These are phyloP conservation scores for Boletus edulis DNA, from an alignment of 768 basidiomycete genomes.

Conservation along the genomic window DNA sequence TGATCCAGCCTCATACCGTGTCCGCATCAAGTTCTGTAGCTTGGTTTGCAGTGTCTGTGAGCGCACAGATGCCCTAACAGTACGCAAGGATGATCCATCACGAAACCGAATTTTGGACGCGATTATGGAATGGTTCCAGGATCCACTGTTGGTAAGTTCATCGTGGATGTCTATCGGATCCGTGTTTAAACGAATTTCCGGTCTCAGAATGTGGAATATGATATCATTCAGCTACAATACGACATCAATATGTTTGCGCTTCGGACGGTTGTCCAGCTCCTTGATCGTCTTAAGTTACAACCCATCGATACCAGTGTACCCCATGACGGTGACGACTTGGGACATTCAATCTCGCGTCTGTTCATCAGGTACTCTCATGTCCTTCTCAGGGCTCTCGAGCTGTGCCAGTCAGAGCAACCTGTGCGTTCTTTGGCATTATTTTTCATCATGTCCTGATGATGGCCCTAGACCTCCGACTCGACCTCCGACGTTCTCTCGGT, in stretches of 20 bases:
- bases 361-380: constrained; percentile 77
- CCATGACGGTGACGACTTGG: constrained; percentile 58
- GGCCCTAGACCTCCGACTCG: constrained; percentile 44
- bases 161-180: background rate
- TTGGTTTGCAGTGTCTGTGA: constrained; percentile 68
- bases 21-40: constrained; percentile 74
- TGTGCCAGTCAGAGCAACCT: constrained; percentile 44
- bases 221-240: constrained; percentile 38
- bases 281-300: constrained; percentile 72
- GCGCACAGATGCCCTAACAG: constrained; percentile 55
- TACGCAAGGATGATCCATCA: constrained; percentile 64
- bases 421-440: constrained; percentile 31
- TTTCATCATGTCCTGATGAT: constrained; percentile 3
- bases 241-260: constrained; percentile 77
- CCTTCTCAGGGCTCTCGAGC: constrained; percentile 59
- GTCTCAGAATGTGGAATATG: constrained; percentile 37
- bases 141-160: constrained; percentile 47
- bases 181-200: background rate
- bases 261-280: constrained; percentile 68
- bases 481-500: constrained; percentile 48
- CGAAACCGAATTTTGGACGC: constrained; percentile 74
- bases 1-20: constrained; percentile 52
- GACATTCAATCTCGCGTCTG: constrained; percentile 69
- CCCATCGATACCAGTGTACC: constrained; percentile 49
- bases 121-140: constrained; percentile 77